Conservation (phyloP, 2,329 filamentous ascomycete genomes). For the Epichloe gansuensis region DNA sequence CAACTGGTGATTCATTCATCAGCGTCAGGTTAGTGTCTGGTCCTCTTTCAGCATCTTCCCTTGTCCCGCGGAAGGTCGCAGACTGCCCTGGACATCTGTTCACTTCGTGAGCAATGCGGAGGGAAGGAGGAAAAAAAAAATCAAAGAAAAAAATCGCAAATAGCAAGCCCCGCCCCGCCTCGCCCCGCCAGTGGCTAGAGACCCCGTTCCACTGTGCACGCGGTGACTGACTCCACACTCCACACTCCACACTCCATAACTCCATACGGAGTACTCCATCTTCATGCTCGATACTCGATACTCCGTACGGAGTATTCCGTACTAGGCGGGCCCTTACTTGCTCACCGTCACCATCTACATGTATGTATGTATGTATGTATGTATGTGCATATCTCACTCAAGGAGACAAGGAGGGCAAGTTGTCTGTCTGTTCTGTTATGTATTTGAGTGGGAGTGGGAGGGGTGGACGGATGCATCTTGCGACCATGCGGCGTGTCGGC, state of each 20-base stretch:
- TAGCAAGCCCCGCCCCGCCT: not conserved
- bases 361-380: no score
- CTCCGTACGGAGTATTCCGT: no score
- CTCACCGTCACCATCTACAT: no score
- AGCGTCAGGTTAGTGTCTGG: no score
- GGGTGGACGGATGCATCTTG: slow-evolving; percentile 2
- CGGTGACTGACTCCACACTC: not conserved
- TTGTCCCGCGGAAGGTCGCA: not conserved
- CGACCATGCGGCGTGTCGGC: slow-evolving; percentile 5
- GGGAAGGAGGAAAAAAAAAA: not conserved
- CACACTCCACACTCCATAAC: no score
- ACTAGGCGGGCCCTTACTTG: no score
- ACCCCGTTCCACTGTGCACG: slow-evolving; percentile 2
- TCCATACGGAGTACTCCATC: no score
- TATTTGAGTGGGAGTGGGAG: not conserved
- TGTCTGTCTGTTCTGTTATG: not conserved
- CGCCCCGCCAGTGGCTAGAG: not conserved
- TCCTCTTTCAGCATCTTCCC: not conserved
- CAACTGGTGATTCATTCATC: no score
- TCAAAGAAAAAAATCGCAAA: slow-evolving; percentile 2
- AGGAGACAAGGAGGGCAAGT: no score
- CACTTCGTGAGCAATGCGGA: not conserved
- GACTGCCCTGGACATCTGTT: not conserved
- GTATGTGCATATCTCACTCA: no score
- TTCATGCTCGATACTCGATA: no score